phyloP scores from a whole-genome alignment of 345 rosid genomes.

The Camelina neglecta region DNA sequence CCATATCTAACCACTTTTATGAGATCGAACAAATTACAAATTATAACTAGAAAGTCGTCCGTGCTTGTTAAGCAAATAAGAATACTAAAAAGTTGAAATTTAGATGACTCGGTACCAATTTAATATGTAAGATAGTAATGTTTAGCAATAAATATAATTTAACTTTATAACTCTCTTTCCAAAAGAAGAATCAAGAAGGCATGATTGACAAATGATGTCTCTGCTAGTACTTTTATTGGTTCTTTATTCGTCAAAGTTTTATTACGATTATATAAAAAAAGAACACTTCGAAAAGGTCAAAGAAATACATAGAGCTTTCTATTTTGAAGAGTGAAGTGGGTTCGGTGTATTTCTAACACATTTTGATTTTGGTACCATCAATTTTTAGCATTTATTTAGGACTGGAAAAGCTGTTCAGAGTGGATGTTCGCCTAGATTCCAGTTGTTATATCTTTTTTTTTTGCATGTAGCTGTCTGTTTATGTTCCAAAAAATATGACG shows the following conservation, averaged over 20 bases:
- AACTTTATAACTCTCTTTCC: slow-evolving; percentile 10
- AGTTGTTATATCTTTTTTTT: not conserved
- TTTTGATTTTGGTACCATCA: slow-evolving; percentile 21
- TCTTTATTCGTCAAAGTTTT: slow-evolving; percentile 30
- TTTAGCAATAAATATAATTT: not conserved
- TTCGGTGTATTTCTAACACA: slow-evolving; percentile 31
- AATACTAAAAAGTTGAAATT: slow-evolving; percentile 16
- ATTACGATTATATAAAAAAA: not conserved
- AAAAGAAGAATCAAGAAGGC: slow-evolving; percentile 40
- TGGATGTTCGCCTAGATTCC: slow-evolving; percentile 30
- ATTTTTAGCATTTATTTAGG: slow-evolving; percentile 28
- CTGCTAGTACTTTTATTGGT: slow-evolving; percentile 28
- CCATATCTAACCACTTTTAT: slow-evolving; percentile 19
- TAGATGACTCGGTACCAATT: slow-evolving; percentile 31
- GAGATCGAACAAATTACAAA: not conserved
- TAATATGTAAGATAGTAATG: slow-evolving; percentile 6
- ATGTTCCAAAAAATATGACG: not conserved
- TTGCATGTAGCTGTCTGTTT: not conserved
- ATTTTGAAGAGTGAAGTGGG: slow-evolving; percentile 34
- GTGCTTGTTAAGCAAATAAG: slow-evolving; percentile 26
- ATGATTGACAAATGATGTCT: slow-evolving; percentile 39
- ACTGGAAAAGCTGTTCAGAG: slow-evolving; percentile 11
- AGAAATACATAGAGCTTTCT: slow-evolving; percentile 9
- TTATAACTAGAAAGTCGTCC: not conserved
- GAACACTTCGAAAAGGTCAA: slow-evolving; percentile 32